Conservation (phyloP, 2,329 filamentous ascomycete genomes). For the Scopulariopsis brevicaulis region DNA sequence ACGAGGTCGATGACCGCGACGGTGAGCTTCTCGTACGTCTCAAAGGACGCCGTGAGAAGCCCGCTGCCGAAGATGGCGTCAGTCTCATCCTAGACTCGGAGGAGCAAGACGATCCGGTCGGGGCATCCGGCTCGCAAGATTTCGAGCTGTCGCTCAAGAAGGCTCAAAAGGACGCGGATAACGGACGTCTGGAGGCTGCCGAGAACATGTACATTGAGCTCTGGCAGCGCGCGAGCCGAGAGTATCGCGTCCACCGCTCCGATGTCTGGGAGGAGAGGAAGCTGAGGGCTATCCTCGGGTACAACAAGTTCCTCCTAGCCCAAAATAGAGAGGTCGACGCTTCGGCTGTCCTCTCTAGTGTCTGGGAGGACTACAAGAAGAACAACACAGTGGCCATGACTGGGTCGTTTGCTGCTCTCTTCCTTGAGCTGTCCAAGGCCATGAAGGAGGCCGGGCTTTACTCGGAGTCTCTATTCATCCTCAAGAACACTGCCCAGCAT, state of each 20-base stretch:
- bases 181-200: conserved; percentile 20
- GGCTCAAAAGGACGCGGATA: conserved; percentile 22
- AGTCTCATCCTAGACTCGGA: conserved; percentile 24
- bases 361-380: conserved; percentile 37
- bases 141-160: conserved; percentile 9
- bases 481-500: conserved; percentile 25
- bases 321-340: conserved; percentile 31
- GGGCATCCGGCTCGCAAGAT: conserved; percentile 11
- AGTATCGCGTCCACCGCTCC: conserved; percentile 27
- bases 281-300: conserved; percentile 29
- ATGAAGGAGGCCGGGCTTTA: conserved; percentile 33
- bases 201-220: conserved; percentile 35
- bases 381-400: conserved; percentile 23
- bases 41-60: conserved; percentile 11
- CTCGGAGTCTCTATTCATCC: conserved; percentile 30
- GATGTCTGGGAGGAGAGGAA: conserved; percentile 34
- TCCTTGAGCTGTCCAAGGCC: conserved; percentile 26
- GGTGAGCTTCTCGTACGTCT: conserved; percentile 17
- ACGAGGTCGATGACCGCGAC: conserved; percentile 10
- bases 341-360: conserved; percentile 28
- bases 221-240: conserved; percentile 36
- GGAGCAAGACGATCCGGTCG: conserved; percentile 23
- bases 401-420: conserved; percentile 21
- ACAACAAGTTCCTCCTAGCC: conserved; percentile 30
- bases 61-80: conserved; percentile 9